These are phyloP conservation scores for Petunia axillaris DNA, from an alignment of 257 asterid genomes.

Conservation along the genomic window DNA sequence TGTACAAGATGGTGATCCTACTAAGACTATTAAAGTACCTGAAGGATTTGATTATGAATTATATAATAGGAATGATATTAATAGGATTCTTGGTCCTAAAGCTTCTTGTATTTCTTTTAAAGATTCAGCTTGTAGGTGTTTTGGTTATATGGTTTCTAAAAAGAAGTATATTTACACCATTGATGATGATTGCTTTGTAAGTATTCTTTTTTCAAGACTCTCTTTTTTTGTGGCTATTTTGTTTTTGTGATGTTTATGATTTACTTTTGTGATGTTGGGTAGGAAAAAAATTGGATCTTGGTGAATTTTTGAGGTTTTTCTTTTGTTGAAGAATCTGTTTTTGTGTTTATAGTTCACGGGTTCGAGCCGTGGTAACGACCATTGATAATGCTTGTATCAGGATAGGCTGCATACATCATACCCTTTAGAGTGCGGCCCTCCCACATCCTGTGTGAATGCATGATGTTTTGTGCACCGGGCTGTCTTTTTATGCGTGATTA, in stretches of 20 bases:
- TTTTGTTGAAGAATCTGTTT: too few species aligned
- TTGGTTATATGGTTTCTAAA: slow-evolving; percentile 81
- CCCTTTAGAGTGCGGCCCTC: too few species aligned
- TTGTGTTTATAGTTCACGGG: too few species aligned
- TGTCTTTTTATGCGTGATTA: too few species aligned
- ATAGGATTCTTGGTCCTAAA: slow-evolving; percentile 79
- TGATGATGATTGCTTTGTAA: slow-evolving; percentile 85
- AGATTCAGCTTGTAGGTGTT: slow-evolving; percentile 84
- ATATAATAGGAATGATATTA: slow-evolving; percentile 74
- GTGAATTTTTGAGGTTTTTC: too few species aligned
- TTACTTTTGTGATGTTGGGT: background rate
- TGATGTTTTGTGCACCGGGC: too few species aligned
- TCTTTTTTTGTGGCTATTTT: background rate
- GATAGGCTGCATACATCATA: too few species aligned
- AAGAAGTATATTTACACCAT: slow-evolving; percentile 82
- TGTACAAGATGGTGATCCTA: slow-evolving; percentile 82
- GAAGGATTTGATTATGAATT: slow-evolving; percentile 76
- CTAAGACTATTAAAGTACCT: slow-evolving; percentile 61
- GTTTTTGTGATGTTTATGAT: background rate
- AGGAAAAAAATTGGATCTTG: background rate
- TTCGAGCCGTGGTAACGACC: too few species aligned
- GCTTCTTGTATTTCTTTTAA: slow-evolving; percentile 82
- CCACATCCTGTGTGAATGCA: too few species aligned
- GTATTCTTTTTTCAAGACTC: slow-evolving; percentile 29
- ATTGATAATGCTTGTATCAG: too few species aligned